Evolutionary conservation across 164 flowering plant species (phyloP).

Genomic region (Magnolia kwangsiensis): DNA sequence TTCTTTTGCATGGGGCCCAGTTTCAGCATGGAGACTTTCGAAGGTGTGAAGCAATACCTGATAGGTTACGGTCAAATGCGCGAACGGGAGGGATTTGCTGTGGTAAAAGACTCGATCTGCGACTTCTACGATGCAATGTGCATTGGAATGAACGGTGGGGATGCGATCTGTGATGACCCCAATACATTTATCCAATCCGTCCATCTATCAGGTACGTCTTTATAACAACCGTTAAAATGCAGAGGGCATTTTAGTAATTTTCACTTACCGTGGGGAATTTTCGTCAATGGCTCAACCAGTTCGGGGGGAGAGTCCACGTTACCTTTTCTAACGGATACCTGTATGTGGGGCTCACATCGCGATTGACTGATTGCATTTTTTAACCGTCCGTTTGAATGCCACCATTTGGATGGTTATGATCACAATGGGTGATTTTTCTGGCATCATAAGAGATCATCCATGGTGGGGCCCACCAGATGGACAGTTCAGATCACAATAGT

Average conservation of each 20-base stretch:
- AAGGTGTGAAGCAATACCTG: constrained; percentile 43
- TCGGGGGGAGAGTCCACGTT: no score
- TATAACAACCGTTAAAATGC: background rate
- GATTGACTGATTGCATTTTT: no score
- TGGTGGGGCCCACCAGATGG: no score
- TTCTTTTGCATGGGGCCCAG: background rate
- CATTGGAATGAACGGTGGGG: constrained; percentile 24
- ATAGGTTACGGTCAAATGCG: constrained; percentile 33
- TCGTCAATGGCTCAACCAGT: no score
- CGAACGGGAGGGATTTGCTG: constrained; percentile 26
- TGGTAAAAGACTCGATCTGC: constrained; percentile 42
- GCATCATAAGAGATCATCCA: no score
- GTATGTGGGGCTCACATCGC: no score
- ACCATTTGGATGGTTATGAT: no score
- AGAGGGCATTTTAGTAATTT: background rate
- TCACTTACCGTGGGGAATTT: no score
- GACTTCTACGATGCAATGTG: constrained; percentile 41
- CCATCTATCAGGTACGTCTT: background rate
- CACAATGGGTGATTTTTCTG: no score
- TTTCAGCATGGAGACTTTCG: constrained; percentile 11
- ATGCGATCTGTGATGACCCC: background rate
- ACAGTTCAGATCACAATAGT: no score
- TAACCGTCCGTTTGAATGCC: no score
- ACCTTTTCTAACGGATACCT: no score
- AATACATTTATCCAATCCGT: background rate